Base-by-base conservation (phyloP, 2,329 filamentous ascomycete genomes). In the Dactylellina sp. region DNA sequence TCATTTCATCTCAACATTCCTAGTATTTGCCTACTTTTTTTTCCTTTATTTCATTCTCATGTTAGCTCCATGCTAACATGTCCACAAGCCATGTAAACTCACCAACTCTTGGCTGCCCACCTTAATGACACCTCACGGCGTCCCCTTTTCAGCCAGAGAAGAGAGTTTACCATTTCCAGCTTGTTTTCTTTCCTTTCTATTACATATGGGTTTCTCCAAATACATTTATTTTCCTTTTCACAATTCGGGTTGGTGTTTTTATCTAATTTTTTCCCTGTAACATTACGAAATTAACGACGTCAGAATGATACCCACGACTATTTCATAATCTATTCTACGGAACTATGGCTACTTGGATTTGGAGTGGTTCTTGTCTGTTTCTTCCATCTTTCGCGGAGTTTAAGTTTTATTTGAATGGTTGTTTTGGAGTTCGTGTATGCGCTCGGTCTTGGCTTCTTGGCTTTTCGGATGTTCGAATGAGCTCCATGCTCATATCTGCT, bases 231-330 rank as follows among this genome's bases (percentile, higher is more conserved):
- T 57, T 55, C 3, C 37, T 7, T 16, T 32, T 32, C 12, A 55
- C 20, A 42, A 50, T 35, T 40, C 47, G 44, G 55, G 49, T 56
- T 74, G 70, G 70, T 74, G 70, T 65, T 66, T n/a, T 49, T 44
- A 37, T 55, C 42, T 61, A 47, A 60, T 61, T 44, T 47, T 32
- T 59, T 18, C 24, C 32, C 47, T 61, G 70, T 65, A 74, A 66
- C 49, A 74, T 66, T 61, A 74, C 70, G 70, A 72, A 66, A 40
- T 24, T 74, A 66, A 74, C 70, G 70, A 74, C 61, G 49, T 57
- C 70, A 74, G 70, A 74, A 74, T 66, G 70, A 74, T 74, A 74
- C 70, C 70, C 70, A 74, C 56, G 70, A 74, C 61, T 47, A 55
- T 62, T 59, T 66, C 44, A 39, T 66, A 62, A 61, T 40, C 55